These are phyloP conservation scores for Picochlorum sp. DNA, from an alignment of 139 green algal species.

Conservation along the genomic window DNA sequence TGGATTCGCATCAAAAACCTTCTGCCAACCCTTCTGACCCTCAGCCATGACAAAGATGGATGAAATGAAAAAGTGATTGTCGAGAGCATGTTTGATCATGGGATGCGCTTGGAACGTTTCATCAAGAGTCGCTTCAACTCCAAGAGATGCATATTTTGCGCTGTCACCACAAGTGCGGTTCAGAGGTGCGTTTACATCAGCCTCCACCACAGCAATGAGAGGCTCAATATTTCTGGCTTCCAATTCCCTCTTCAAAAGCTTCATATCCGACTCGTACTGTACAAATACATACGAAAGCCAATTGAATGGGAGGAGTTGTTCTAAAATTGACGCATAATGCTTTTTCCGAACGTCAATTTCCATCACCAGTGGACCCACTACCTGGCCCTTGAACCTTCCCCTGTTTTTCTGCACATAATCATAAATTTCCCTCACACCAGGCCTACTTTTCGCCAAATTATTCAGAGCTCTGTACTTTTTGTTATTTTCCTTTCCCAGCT, in stretches of 20 bases:
- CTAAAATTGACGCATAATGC: conserved; percentile 37
- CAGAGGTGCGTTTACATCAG: conserved; percentile 17
- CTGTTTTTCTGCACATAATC: conserved; percentile 37
- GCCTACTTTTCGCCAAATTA: conserved; percentile 15
- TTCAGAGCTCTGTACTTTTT: conserved; percentile 27
- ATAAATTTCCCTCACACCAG: conserved; percentile 20
- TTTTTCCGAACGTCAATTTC: conserved; percentile 47
- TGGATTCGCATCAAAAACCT: conserved; percentile 4
- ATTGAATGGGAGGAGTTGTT: conserved; percentile 29
- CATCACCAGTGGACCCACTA: conserved; percentile 53
- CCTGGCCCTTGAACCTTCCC: conserved; percentile 30
- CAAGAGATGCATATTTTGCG: conserved; percentile 26
- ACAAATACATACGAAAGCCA: conserved; percentile 41
- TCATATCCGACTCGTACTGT: conserved; percentile 37
- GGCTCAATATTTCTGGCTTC: conserved; percentile 7
- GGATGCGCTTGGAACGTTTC: conserved; percentile 59
- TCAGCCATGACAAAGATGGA: conserved; percentile 25
- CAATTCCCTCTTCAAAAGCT: conserved; percentile 22
- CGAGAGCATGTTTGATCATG: conserved; percentile 60
- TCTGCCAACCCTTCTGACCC: neutral
- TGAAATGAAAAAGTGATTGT: conserved; percentile 31
- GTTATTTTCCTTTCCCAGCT: conserved; percentile 10
- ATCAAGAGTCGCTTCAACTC: conserved; percentile 64
- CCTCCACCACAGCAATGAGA: conserved; percentile 22
- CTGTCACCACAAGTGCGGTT: conserved; percentile 21